These are phyloP conservation scores for Diaporthe vaccinii DNA, from an alignment of 2,329 filamentous ascomycete species.

Conservation along the genomic window DNA sequence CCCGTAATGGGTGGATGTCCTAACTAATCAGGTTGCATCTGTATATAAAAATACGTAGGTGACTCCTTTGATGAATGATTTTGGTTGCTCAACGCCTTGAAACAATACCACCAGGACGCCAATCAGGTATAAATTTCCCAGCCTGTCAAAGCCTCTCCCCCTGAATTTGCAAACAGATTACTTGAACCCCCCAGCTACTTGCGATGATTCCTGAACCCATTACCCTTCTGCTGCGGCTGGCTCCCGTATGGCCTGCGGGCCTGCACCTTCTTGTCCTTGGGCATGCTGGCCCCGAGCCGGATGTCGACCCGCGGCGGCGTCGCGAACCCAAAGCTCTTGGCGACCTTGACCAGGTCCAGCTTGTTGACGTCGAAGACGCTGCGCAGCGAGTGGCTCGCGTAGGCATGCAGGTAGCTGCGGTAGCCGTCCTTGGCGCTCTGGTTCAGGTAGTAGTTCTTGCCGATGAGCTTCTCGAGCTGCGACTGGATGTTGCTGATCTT, in stretches of 20 bases:
- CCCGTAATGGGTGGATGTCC: not conserved
- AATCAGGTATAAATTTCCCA: conserved; percentile 20
- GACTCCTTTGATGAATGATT: conserved; percentile 19
- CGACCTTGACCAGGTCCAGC: conserved; percentile 85
- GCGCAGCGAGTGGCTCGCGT: conserved; percentile 86
- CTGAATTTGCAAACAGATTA: not conserved
- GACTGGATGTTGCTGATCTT: conserved; percentile 93
- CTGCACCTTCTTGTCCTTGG: conserved; percentile 76
- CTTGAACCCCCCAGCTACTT: not conserved
- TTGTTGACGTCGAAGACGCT: conserved; percentile 89
- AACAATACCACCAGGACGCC: conserved; percentile 24
- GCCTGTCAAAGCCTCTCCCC: not conserved
- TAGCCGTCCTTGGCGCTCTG: conserved; percentile 86
- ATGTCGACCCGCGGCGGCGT: conserved; percentile 85
- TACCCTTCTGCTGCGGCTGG: conserved; percentile 73
- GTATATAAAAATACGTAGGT: not conserved
- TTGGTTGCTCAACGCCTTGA: conserved; percentile 35
- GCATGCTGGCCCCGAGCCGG: conserved; percentile 81
- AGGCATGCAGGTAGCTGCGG: conserved; percentile 93
- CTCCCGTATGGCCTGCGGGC: conserved; percentile 81
- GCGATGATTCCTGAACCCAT: conserved; percentile 38
- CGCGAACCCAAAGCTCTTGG: conserved; percentile 85
- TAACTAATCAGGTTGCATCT: not conserved
- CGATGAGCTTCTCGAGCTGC: conserved; percentile 94
- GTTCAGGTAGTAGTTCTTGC: conserved; percentile 96